phyloP scores from a whole-genome alignment of 1,284 basidiomycete genomes.

The Rhizopogon hawkerae region DNA sequence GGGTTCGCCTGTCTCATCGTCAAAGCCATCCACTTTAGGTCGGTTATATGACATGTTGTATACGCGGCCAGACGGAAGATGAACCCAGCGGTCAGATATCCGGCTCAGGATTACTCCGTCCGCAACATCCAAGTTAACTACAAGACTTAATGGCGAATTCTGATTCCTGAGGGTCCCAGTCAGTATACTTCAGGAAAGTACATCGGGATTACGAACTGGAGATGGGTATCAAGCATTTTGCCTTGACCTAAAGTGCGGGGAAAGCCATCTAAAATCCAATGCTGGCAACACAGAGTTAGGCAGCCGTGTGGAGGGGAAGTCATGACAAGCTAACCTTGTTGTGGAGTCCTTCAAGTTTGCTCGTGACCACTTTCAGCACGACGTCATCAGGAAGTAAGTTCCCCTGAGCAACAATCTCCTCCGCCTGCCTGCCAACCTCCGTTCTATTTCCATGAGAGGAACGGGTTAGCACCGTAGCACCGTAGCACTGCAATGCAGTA shows the following conservation, averaged over 20 bases:
- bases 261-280: constrained; percentile 97
- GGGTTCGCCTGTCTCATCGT: constrained; percentile 90
- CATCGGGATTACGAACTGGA: constrained; percentile 40
- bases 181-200: constrained; percentile 2
- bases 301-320: not conserved
- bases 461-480: not conserved
- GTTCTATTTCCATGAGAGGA: constrained; percentile 36
- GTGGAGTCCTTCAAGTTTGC: constrained; percentile 58
- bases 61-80: constrained; percentile 85
- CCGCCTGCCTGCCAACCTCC: constrained; percentile 61
- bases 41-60: constrained; percentile 92
- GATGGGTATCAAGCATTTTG: constrained; percentile 69
- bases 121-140: constrained; percentile 88
- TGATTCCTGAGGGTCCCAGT: constrained; percentile 35
- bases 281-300: constrained; percentile 30
- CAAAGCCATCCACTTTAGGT: constrained; percentile 78
- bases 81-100: constrained; percentile 92
- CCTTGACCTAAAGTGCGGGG: constrained; percentile 91
- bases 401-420: constrained; percentile 68
- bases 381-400: constrained; percentile 71
- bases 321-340: constrained; percentile 44
- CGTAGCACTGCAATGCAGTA: not conserved
- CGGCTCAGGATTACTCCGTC: constrained; percentile 85
- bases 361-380: constrained; percentile 67
- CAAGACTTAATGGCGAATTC: constrained; percentile 65